Conservation (phyloP, 345 rosid genomes). For the Stellera chamaejasme region DNA sequence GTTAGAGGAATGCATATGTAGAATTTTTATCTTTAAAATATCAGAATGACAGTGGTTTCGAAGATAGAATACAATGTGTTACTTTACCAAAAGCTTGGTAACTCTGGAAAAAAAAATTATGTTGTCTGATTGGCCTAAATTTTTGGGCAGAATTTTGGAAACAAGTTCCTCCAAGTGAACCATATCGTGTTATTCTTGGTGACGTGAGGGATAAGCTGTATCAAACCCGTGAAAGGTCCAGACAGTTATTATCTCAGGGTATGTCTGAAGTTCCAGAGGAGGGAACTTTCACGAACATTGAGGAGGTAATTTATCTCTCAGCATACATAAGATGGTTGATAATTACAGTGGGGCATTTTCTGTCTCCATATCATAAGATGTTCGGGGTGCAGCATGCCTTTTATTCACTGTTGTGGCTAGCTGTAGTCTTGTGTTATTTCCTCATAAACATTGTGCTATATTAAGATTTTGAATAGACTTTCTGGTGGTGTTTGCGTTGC, state of each 20-base stretch:
- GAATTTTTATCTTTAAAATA: not conserved
- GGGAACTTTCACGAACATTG: slow-evolving; percentile 64
- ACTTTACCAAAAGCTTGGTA: too few species aligned
- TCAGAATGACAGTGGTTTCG: not conserved
- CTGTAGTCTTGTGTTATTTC: too few species aligned
- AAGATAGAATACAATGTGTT: too few species aligned
- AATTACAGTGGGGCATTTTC: too few species aligned
- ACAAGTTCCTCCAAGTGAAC: slow-evolving; percentile 75
- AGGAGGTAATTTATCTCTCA: slow-evolving; percentile 36
- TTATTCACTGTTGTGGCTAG: too few species aligned
- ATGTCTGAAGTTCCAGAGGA: slow-evolving; percentile 86
- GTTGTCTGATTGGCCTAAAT: slow-evolving; percentile 3
- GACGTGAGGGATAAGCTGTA: slow-evolving; percentile 90
- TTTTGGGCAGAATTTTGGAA: slow-evolving; percentile 81
- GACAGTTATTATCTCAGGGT: slow-evolving; percentile 75
- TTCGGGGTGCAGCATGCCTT: too few species aligned
- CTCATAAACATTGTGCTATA: too few species aligned
- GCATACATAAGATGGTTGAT: too few species aligned
- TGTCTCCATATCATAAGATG: not conserved
- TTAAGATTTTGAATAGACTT: too few species aligned
- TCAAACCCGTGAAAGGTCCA: slow-evolving; percentile 83
- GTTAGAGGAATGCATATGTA: slow-evolving; percentile 1
- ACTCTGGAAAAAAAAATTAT: too few species aligned
- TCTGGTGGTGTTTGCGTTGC: too few species aligned
- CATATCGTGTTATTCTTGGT: slow-evolving; percentile 93